These are phyloP conservation scores for Bryum argenteum DNA, from an alignment of 225 moss, liverwort and hornwort genomes.

Conservation along the genomic window DNA sequence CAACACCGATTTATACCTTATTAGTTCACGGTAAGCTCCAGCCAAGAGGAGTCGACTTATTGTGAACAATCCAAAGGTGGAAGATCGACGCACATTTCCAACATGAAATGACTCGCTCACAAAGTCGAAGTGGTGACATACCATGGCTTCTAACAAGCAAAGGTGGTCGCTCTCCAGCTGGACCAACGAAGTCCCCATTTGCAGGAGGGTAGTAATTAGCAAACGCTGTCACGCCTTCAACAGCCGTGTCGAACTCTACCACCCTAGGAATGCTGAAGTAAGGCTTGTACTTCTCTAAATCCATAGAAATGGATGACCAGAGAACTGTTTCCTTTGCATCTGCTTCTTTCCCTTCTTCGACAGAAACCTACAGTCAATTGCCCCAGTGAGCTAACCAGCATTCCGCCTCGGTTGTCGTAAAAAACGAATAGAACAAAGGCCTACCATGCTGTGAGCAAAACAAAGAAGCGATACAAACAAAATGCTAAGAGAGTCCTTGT, in stretches of 20 bases:
- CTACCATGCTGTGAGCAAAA: background rate
- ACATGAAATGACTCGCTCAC: background rate
- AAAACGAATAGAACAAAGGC: constrained; percentile 11
- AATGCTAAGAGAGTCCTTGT: constrained; percentile 3
- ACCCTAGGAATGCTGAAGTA: constrained; percentile 83
- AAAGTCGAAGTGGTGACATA: constrained; percentile 34
- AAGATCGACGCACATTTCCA: constrained; percentile 1
- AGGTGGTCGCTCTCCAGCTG: constrained; percentile 75
- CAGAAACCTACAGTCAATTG: constrained; percentile 58
- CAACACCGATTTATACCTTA: constrained; percentile 7
- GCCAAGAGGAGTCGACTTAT: background rate
- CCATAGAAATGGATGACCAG: constrained; percentile 75
- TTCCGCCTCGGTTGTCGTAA: background rate
- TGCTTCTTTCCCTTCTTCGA: constrained; percentile 50
- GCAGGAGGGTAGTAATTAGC: constrained; percentile 80
- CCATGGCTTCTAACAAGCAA: constrained; percentile 90
- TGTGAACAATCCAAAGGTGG: constrained; percentile 1
- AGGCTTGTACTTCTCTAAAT: constrained; percentile 64
- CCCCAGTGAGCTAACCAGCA: constrained; percentile 20
- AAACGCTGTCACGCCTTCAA: constrained; percentile 78
- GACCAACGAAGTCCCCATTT: constrained; percentile 67
- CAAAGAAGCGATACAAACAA: background rate
- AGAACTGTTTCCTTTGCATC: constrained; percentile 49
- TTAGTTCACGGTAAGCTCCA: background rate
- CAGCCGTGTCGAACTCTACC: constrained; percentile 75